Evolutionary conservation across 2,329 filamentous ascomycete genomes (phyloP).

Genomic region (Penicillium sumatraense): DNA sequence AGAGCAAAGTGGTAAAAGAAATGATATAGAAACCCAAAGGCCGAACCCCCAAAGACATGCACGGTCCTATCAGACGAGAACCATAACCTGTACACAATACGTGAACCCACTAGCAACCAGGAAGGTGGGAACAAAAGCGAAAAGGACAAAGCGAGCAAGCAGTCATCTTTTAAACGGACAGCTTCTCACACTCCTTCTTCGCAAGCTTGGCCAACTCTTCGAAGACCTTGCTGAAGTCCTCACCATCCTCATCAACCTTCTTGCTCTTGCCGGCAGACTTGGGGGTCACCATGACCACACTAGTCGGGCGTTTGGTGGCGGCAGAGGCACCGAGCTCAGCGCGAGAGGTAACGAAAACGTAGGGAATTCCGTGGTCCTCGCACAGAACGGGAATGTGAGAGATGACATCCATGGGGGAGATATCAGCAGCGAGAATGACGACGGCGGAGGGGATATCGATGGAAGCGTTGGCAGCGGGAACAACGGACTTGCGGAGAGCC

Average conservation of each 20-base stretch:
- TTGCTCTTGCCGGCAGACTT: constrained; percentile 57
- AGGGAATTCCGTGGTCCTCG: constrained; percentile 97
- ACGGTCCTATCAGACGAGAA: constrained; percentile 41
- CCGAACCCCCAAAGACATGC: constrained; percentile 45
- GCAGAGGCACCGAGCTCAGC: constrained; percentile 93
- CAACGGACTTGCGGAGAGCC: constrained; percentile 87
- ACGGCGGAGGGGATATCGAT: constrained; percentile 69
- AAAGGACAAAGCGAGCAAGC: constrained; percentile 23
- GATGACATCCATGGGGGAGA: constrained; percentile 98
- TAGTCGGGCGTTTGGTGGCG: constrained; percentile 93
- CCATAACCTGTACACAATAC: constrained; percentile 45
- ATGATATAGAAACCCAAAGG: constrained; percentile 37
- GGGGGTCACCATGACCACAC: constrained; percentile 81
- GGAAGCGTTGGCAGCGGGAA: constrained; percentile 67
- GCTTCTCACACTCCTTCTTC: constrained; percentile 61
- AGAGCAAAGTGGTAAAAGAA: constrained; percentile 39
- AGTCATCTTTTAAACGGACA: constrained; percentile 54
- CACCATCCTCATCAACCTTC: constrained; percentile 50
- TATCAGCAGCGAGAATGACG: constrained; percentile 93
- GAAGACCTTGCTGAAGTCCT: constrained; percentile 59
- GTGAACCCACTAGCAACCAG: constrained; percentile 35
- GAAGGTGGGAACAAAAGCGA: constrained; percentile 27
- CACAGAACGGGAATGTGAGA: constrained; percentile 96
- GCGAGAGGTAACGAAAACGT: constrained; percentile 90
- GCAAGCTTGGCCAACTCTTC: constrained; percentile 63